Evolutionary conservation across 1,284 basidiomycete species (phyloP), one percentile per base, ranked within the genome.

Genomic region (Microbotryum lychnidis-dioicae): DNA sequence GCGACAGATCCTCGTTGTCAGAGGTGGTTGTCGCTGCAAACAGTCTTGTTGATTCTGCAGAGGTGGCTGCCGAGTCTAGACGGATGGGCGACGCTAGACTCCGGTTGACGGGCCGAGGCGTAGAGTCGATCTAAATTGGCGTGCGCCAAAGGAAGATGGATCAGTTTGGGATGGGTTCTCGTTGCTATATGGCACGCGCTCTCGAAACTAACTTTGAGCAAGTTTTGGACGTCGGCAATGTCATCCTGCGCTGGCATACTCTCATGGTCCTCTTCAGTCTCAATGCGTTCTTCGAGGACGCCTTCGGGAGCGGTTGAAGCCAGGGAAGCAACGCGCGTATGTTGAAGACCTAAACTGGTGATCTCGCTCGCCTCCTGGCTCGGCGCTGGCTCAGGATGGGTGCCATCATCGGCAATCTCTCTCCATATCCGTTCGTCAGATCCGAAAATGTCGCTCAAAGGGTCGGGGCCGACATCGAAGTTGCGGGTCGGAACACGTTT

Each of bases 11-110:
- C n/a, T 25, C 52, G 25, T 18, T 51, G 8, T 49, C 53, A 25
- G 56, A 31, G 9, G 59, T n/a, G 3, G 29, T 57, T 20, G 37
- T 16, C 9, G 9, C 25, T 33, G 53, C 33, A 37, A 63, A 66
- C 5, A 52, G 45, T 7, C 57, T 56, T 14, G 31, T 45, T 1
- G 44, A 25, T 1, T 25, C 44, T 3, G 54, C 37, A 0, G 56
- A 44, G 7, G 42, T 23, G 12, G n/a, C 6, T 4, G 54, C 53
- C 5, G 62, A 58, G 29, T 47, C 61, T 42, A 71, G 68, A 16
- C 66, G 65, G 23, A 71, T 71, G 4, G 70, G 70, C 8, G 70
- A 71, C 0, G 70, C 69, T 21, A 71, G 66, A 42, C 37, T 42
- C 37, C 37, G 37, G 12, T 42, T 42, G 37, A 42, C 37, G 14